phyloP scores from a whole-genome alignment of 257 asterid genomes.

The Solanum piurae region DNA sequence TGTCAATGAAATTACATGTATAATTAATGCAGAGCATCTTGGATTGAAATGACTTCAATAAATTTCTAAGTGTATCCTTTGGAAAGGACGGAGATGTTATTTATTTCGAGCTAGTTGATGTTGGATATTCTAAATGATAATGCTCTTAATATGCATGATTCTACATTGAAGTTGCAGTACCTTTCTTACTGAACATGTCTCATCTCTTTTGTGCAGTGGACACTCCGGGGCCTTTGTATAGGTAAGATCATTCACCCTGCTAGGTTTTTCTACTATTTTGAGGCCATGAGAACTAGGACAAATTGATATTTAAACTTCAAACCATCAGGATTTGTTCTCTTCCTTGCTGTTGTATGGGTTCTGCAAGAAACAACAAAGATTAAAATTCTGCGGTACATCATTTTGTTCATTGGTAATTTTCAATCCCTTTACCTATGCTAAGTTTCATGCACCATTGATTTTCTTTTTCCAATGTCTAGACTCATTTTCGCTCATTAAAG shows the following conservation, averaged over 20 bases:
- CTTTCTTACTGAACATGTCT: constrained; percentile 6
- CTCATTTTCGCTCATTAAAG: neutral
- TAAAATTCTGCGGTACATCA: constrained; percentile 31
- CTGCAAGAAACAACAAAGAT: constrained; percentile 30
- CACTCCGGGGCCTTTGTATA: constrained; percentile 32
- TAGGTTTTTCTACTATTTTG: neutral
- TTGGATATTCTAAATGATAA: neutral
- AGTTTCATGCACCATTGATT: neutral
- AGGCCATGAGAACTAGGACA: neutral
- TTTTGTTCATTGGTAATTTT: constrained; percentile 23
- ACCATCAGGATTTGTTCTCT: constrained; percentile 22
- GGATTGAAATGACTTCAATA: neutral
- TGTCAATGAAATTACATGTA: neutral
- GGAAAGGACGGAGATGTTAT: neutral
- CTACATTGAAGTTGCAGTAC: neutral
- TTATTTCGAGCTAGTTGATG: neutral
- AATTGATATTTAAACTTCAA: neutral
- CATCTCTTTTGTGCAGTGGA: constrained; percentile 25
- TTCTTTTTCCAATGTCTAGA: neutral
- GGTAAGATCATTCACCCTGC: constrained; percentile 13
- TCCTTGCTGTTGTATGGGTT: constrained; percentile 26
- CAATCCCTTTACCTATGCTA: neutral
- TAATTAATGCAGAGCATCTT: neutral
- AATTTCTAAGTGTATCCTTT: neutral
- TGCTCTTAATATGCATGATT: neutral